Evolutionary conservation across 2,329 filamentous ascomycete species (phyloP), one percentile per base, ranked within the genome.

Genomic region (Alternaria alternata): DNA sequence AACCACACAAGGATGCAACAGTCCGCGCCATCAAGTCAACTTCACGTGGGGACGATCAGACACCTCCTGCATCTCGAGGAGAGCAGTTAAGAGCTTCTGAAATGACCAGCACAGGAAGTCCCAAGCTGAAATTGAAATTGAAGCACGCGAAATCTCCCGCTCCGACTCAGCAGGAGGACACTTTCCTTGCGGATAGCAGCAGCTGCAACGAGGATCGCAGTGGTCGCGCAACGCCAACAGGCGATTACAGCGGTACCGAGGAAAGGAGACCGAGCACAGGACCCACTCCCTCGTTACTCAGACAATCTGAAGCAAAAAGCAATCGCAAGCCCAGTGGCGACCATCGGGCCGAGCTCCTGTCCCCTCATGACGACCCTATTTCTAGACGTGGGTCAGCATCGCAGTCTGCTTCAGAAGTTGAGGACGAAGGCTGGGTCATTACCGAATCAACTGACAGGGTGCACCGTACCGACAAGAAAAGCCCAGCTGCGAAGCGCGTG

Each of bases 1-100:
- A 90, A 46, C 90, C 90, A 12, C 88, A 89, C 63, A 87, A 88
- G 39, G 89, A 87, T 74, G 89, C 91, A 28, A 88, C 87, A n/a
- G 91, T 93, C 41, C 86, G 89, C 54, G 80, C 85, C n/a, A 87
- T 91, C 36, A 82, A 83, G 54, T 79, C 83, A 5, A 82, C 81
- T 38, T 81, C 82, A 76, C 72, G 63, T 51, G 72, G 54, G 24
- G 68, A 65, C 36, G 69, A 71, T 28, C 65, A 59, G 30, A 70
- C 68, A 18, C 66, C 67, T 2, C 65, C 73, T 14, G 64, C 71
- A 18, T 73, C 72, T 43, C 61, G 69, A 32, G 64, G 64, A 51
- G 70, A 75, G 54, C 71, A 74, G 36, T 46, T 73, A 32, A 75
- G 67, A 60, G 59, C 58, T 41, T 64, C 59, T 42, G 67, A 74